Evolutionary conservation across 345 rosid species (phyloP).

Genomic region (Eucalyptus melliodora): DNA sequence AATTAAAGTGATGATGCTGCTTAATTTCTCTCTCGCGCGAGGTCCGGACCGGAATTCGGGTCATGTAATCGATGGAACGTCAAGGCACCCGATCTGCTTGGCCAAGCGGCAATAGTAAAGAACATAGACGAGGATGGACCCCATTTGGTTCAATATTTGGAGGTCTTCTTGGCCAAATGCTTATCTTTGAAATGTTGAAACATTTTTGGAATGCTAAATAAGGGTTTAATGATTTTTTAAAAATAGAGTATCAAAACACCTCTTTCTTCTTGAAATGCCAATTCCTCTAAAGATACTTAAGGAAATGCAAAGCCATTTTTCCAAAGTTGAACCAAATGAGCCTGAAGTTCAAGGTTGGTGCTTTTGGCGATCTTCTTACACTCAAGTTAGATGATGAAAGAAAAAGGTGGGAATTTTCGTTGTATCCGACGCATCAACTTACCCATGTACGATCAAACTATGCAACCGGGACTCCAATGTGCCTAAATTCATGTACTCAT

Average conservation of each 20-base stretch:
- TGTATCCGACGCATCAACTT: neutral
- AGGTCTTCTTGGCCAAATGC: too few species aligned
- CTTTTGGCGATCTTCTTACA: neutral
- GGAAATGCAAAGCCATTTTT: too few species aligned
- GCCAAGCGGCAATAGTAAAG: accelerated
- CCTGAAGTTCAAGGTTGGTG: neutral
- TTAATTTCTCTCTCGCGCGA: neutral
- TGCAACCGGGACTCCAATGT: too few species aligned
- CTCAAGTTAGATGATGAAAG: neutral
- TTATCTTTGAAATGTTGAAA: too few species aligned
- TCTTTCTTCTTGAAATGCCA: too few species aligned
- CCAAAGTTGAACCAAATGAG: too few species aligned
- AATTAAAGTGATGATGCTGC: neutral
- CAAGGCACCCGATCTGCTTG: neutral
- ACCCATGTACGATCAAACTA: neutral
- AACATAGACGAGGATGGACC: neutral
- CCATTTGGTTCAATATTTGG: too few species aligned
- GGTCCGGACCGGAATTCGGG: neutral
- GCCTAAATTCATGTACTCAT: too few species aligned
- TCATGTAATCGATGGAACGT: neutral
- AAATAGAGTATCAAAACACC: too few species aligned
- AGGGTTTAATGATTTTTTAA: too few species aligned
- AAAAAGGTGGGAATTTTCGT: neutral
- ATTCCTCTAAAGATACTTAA: too few species aligned
- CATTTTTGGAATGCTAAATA: too few species aligned